Conservation (phyloP, 345 rosid genomes). For the Sapria himalayana region DNA sequence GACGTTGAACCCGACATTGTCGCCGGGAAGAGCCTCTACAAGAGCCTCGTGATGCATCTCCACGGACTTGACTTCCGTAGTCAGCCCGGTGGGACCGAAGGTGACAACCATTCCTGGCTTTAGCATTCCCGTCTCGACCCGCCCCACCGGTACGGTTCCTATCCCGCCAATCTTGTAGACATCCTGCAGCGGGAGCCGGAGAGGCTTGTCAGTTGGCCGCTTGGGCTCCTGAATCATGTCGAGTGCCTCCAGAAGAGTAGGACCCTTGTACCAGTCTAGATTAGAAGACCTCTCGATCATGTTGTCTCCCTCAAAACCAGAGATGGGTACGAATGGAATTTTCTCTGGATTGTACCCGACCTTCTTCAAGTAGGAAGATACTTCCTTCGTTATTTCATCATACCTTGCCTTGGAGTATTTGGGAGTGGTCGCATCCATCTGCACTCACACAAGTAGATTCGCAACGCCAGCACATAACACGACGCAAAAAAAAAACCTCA, state of each 20-base stretch:
- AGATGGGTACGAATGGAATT: conserved; percentile 60
- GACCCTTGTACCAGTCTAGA: conserved; percentile 72
- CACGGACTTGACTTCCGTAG: conserved; percentile 76
- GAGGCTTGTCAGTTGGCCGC: conserved; percentile 86
- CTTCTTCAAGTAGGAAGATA: conserved; percentile 58
- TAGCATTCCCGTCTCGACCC: conserved; percentile 45
- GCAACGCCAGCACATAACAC: background rate
- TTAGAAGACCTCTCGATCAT: conserved; percentile 68
- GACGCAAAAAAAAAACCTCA: background rate
- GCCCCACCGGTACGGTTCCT: conserved; percentile 70
- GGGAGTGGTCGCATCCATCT: conserved; percentile 84
- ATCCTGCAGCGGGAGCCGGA: conserved; percentile 75
- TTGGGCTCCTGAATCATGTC: conserved; percentile 51
- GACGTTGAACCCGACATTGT: conserved; percentile 65
- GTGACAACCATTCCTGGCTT: conserved; percentile 77
- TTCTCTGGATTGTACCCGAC: conserved; percentile 62
- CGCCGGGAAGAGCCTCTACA: conserved; percentile 58
- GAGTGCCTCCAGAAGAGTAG: conserved; percentile 49
- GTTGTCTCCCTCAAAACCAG: conserved; percentile 78
- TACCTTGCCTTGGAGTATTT: conserved; percentile 63
- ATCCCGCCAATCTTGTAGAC: conserved; percentile 84
- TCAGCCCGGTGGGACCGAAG: conserved; percentile 51
- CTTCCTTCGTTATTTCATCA: conserved; percentile 61
- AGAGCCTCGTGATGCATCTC: conserved; percentile 93
- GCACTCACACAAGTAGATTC: background rate